Percentiles rank a stretch among this genome's conserved stretches.
These are phyloP conservation scores for Daedaleopsis sinensis DNA, from an alignment of 768 basidiomycete species.

Conservation along the genomic window DNA sequence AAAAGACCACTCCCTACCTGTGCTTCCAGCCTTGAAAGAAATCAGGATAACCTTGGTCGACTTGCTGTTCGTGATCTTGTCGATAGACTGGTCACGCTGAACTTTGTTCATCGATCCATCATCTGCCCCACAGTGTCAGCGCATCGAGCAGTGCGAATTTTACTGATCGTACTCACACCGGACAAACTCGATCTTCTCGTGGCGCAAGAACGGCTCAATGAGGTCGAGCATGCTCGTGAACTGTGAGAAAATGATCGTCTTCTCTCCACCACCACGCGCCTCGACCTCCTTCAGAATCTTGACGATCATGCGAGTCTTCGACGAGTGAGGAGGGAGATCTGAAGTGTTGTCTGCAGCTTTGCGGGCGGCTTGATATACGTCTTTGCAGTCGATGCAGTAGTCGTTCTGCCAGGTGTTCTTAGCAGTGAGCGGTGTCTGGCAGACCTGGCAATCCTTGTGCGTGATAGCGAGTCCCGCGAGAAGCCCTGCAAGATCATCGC, in stretches of 20 bases:
- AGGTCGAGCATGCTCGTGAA: conserved; percentile 88
- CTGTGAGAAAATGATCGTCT: conserved; percentile 97
- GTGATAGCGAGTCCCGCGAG: conserved; percentile 71
- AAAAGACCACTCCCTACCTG: conserved; percentile 35
- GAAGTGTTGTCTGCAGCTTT: conserved; percentile 36
- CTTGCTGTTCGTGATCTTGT: conserved; percentile 65
- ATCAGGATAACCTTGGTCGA: conserved; percentile 81
- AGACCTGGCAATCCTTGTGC: conserved; percentile 74
- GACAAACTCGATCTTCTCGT: conserved; percentile 69
- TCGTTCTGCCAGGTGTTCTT: conserved; percentile 44
- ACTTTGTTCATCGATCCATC: conserved; percentile 85
- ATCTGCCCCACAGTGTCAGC: conserved; percentile 50
- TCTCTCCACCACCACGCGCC: conserved; percentile 65
- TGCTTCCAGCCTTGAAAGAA: conserved; percentile 95
- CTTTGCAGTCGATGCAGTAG: conserved; percentile 52
- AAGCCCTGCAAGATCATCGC: conserved; percentile 75
- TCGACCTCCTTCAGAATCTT: conserved; percentile 71
- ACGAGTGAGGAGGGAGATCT: conserved; percentile 67
- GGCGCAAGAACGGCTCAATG: conserved; percentile 80
- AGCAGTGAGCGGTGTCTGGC: conserved; percentile 47
- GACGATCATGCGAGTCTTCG: conserved; percentile 86
- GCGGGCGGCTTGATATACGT: conserved; percentile 51
- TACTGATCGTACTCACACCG: conserved; percentile 67
- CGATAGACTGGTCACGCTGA: conserved; percentile 74
- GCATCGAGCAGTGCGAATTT: neutral